Percentiles rank a stretch among this genome's conserved stretches.
Evolutionary conservation across 768 basidiomycete species (phyloP).

Genomic region (Kwoniella sp.): DNA sequence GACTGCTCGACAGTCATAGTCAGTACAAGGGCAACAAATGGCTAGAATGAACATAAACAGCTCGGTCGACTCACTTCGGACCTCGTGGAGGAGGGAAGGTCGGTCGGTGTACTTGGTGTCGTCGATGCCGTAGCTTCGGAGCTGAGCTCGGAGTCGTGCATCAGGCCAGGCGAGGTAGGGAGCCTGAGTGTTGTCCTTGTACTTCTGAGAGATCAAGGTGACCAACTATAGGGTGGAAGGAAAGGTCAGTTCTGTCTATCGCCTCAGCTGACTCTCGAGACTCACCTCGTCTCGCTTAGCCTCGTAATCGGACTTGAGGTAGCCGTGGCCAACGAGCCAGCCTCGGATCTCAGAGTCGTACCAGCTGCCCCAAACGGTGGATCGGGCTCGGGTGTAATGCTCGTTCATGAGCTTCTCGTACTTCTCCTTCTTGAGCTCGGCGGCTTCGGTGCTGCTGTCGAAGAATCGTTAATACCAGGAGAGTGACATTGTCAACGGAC

Average conservation of each 20-base stretch:
- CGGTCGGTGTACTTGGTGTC: conserved; percentile 68
- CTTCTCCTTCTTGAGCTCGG: conserved; percentile 66
- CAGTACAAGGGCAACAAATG: conserved; percentile 1
- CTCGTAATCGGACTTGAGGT: conserved; percentile 73
- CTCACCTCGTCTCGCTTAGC: conserved; percentile 69
- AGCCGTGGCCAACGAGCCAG: conserved; percentile 76
- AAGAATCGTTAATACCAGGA: conserved; percentile 22
- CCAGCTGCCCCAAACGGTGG: conserved; percentile 62
- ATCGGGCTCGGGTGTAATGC: conserved; percentile 58
- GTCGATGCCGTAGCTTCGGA: conserved; percentile 73
- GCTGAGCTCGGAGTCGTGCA: conserved; percentile 83
- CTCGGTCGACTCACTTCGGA: conserved; percentile 60
- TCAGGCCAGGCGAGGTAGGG: conserved; percentile 87
- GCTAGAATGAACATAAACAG: neutral
- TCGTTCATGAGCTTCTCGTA: conserved; percentile 68
- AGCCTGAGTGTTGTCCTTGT: conserved; percentile 64
- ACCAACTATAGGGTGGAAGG: conserved; percentile 58
- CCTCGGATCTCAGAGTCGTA: conserved; percentile 72
- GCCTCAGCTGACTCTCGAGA: neutral
- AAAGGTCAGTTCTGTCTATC: conserved; percentile 10
- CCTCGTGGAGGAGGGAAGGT: conserved; percentile 69
- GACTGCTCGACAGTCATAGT: conserved; percentile 54
- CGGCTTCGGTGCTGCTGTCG: conserved; percentile 48
- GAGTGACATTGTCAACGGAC: conserved; percentile 5
- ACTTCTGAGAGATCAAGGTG: conserved; percentile 66